phyloP scores from a whole-genome alignment of 805 yeast genomes.

The Jamesozyma hellenica region DNA sequence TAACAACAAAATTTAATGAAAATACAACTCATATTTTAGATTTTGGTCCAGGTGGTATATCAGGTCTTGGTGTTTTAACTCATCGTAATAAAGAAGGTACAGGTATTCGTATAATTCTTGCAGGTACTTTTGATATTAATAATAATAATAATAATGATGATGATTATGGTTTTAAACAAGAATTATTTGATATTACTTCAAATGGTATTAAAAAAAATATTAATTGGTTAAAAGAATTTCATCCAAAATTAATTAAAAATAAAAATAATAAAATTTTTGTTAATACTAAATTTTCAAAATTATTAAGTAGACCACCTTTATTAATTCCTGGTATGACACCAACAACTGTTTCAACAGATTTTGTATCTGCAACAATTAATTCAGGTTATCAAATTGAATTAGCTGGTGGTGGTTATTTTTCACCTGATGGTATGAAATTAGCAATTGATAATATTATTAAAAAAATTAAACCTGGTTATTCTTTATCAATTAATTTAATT shows the following conservation, averaged over 20 bases:
- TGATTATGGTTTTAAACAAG: constrained; percentile 93
- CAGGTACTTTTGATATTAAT: constrained; percentile 73
- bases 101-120: constrained; percentile 88
- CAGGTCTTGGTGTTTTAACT: constrained; percentile 92
- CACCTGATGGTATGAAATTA: constrained; percentile 53
- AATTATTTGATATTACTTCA: constrained; percentile 65
- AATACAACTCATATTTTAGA: constrained; percentile 89
- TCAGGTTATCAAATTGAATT: constrained; percentile 96
- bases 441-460: constrained; percentile 70
- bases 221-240: constrained; percentile 83
- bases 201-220: constrained; percentile 67
- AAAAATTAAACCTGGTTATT: constrained; percentile 71
- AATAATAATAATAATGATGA: constrained; percentile 40
- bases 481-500: constrained; percentile 84
- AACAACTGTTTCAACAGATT: constrained; percentile 87
- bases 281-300: constrained; percentile 86
- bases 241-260: constrained; percentile 77
- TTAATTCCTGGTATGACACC: constrained; percentile 99
- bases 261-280: constrained; percentile 66
- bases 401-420: constrained; percentile 98
- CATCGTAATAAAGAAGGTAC: constrained; percentile 98
- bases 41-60: constrained; percentile 98
- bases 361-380: constrained; percentile 86
- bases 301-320: constrained; percentile 89
- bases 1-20: constrained; percentile 63